Evolutionary conservation across 176 grass and related monocot genomes (phyloP), one percentile per base, ranked within the genome.

Genomic region (Aegilops umbellulata): DNA sequence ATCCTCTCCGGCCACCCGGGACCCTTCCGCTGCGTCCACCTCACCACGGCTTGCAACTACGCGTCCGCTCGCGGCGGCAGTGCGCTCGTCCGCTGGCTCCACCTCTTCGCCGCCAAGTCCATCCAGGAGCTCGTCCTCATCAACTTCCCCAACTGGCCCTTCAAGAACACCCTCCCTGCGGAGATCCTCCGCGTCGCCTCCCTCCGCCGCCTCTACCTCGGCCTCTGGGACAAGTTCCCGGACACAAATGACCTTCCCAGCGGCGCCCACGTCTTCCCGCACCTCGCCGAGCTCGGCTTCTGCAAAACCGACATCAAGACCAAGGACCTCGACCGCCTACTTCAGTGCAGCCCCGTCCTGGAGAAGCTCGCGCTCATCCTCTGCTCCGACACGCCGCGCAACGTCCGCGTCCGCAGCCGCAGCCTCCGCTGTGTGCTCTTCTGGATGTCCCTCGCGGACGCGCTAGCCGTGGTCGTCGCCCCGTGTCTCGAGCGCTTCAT

Each of bases 171-270:
- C 6, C 88, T 90, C 72, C 84, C 83, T 17, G 29, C 10, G 6
- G 73, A 79, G 7, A 0, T 83, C 26, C 67, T 87, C 80, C 89
- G 25, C 17, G 24, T 76, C 57, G 26, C 75, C 78, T 90, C 88
- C 36, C 82, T 90, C 36, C 82, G 78, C 35, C 55, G 71, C 44
- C 85, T 91, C 44, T 87, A 87, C 27, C 85, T 87, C 57, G 60
- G 30, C 46, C 13, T 74, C 80, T 87, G 80, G 75, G 0, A 2
- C 3, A n/a, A 39, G 7, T 86, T 91, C 67, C 85, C 89, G 13
- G 74, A 60, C 89, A 87, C 75, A 7, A 1, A 15, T 27, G 35
- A 34, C 25, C 76, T 69, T 30, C 49, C 61, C 1, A 13, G 66
- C 38, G 63, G 58, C 49, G 23, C 47, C 36, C 7, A 58, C 62